Evolutionary conservation across 2,329 filamentous ascomycete species (phyloP), one percentile per base, ranked within the genome.

Genomic region (Sclerotinia trifoliorum): DNA sequence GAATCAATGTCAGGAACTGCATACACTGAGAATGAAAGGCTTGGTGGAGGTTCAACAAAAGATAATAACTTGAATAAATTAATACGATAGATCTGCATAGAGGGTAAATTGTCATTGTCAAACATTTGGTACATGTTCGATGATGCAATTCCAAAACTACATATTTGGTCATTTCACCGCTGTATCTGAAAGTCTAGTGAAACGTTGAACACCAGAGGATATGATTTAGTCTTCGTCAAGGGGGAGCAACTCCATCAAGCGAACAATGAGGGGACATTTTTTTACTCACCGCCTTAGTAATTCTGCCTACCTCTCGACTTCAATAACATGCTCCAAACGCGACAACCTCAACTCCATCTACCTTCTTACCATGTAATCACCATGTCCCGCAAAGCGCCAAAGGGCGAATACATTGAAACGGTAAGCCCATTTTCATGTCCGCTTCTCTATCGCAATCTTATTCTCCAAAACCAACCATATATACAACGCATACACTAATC

Each of bases 321-420:
- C 10, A 51, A 63, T 51, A 39, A 17, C 32, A 35, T 51, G 15
- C 29, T 51, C 32, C 60, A 13, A 63, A 51, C 46, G 15, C 46
- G 15, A 52, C n/a, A 52, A 63, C 46, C 46, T 52, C 46, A 63
- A 63, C 48, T 11, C 48, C n/a, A 63, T 51, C 46, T 63, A 55
- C 60, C 29, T 29, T 8, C 10, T 26, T 48, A 24, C 65, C 68
- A 73, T 73, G 70, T 71, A 71, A 66, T 60, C 66, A 76, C 35
- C n/a, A 93, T 93, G 91, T 91, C 91, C 72, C 87, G 90, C 75
- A 91, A 94, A 78, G 83, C 88, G 63, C 84, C 86, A 13, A 96
- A 93, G 80, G 92, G 92, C 80, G 94, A 97, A 80, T 98, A 97
- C 78, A 97, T 99, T 71, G 94, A 97, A 81, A 99, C 95, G 66